A percentile compares a stretch with the other conserved stretches of the same genome.
Evolutionary conservation across 305 asterid genomes (phyloP).

Genomic region (Solanum hybrid): DNA sequence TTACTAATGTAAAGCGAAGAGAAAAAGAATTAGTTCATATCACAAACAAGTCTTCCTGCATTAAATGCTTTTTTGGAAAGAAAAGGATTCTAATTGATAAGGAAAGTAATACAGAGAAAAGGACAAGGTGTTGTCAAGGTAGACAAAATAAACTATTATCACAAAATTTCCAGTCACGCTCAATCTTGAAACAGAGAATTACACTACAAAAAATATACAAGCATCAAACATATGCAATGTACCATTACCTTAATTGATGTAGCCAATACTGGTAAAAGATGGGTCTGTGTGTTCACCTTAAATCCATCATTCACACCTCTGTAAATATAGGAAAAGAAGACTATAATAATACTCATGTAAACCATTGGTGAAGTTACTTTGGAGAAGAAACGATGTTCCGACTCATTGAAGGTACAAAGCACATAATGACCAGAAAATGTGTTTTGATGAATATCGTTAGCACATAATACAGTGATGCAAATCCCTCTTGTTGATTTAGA

Average conservation of each 20-base stretch:
- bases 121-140: neutral
- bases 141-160: neutral
- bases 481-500: neutral
- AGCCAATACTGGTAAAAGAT: slow-evolving; percentile 85
- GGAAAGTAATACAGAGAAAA: neutral
- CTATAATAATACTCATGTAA: neutral
- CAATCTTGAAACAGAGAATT: neutral
- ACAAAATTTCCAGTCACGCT: neutral
- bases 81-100: neutral
- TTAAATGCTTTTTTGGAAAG: neutral
- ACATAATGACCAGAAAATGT: neutral
- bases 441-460: neutral
- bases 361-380: neutral
- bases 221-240: neutral
- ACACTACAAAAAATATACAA: neutral
- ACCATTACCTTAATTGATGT: slow-evolving; percentile 68
- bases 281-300: slow-evolving; percentile 72
- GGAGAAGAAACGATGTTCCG: neutral
- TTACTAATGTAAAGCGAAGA: neutral
- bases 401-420: neutral
- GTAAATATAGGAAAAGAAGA: slow-evolving; percentile 2
- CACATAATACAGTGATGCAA: neutral
- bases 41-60: neutral
- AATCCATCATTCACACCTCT: slow-evolving; percentile 84
- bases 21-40: neutral